Conservation (phyloP, 139 green algal genomes). For the Haematococcus sp. region DNA sequence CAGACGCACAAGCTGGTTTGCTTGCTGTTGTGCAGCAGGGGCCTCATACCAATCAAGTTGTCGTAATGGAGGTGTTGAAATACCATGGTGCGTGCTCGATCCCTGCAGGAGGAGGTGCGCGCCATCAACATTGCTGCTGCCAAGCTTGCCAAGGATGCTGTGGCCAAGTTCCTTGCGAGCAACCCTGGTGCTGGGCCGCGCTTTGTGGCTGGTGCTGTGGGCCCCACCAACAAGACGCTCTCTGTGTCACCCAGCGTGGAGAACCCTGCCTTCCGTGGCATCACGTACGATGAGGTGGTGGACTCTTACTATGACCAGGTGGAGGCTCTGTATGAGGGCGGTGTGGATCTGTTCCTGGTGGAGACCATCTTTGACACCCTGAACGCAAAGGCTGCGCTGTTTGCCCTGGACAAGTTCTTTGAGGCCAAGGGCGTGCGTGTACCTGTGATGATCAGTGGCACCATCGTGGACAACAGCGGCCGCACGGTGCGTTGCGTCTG, state of each 20-base stretch:
- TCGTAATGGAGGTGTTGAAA: neutral
- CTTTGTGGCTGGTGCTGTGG: slow-evolving; percentile 94
- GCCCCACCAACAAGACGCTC: slow-evolving; percentile 96
- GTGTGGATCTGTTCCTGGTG: slow-evolving; percentile 96
- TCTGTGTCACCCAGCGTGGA: slow-evolving; percentile 94
- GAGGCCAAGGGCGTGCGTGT: slow-evolving; percentile 72
- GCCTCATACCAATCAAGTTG: too few species aligned
- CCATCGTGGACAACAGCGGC: slow-evolving; percentile 94
- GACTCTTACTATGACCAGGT: slow-evolving; percentile 92
- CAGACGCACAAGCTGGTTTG: neutral
- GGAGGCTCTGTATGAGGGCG: slow-evolving; percentile 81
- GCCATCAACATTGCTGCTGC: slow-evolving; percentile 55
- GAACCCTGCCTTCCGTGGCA: slow-evolving; percentile 92
- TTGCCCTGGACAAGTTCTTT: slow-evolving; percentile 93
- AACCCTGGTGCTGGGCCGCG: slow-evolving; percentile 72
- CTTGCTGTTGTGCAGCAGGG: slow-evolving; percentile 8
- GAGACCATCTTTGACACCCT: slow-evolving; percentile 99
- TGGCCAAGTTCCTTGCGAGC: slow-evolving; percentile 66
- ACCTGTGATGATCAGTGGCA: slow-evolving; percentile 94
- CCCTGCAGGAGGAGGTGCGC: slow-evolving; percentile 3
- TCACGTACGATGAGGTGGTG: slow-evolving; percentile 96
- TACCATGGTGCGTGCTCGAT: neutral
- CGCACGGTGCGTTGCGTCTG: slow-evolving; percentile 56
- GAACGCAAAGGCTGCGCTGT: slow-evolving; percentile 95
- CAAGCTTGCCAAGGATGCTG: slow-evolving; percentile 79